phyloP scores from a whole-genome alignment of 371 early-diverging fungal genomes.

The Mortierella sp. region DNA sequence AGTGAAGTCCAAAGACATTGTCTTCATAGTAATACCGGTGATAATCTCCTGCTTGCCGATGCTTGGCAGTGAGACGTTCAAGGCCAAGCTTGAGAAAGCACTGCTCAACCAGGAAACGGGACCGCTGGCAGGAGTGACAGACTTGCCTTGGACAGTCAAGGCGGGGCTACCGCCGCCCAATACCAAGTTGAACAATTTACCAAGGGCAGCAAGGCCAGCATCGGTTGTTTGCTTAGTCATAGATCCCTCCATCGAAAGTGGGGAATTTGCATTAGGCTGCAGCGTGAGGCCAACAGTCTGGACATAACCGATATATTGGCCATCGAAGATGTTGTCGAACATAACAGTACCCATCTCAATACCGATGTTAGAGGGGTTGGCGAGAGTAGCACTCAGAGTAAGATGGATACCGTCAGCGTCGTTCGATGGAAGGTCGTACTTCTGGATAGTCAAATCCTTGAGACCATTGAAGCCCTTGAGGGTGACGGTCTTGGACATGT shows the following conservation, averaged over 20 bases:
- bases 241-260: conserved; percentile 65
- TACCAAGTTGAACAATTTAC: conserved; percentile 64
- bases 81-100: conserved; percentile 65
- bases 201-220: conserved; percentile 65
- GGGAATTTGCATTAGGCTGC: conserved; percentile 31
- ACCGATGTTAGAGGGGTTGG: conserved; percentile 71
- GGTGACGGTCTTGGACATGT: conserved; percentile 66
- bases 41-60: conserved; percentile 60
- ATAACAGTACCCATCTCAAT: conserved; percentile 66
- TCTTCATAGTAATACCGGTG: conserved; percentile 62
- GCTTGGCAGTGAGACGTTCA: conserved; percentile 65
- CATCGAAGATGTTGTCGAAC: conserved; percentile 61
- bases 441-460: conserved; percentile 41
- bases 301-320: conserved; percentile 58
- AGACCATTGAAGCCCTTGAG: conserved; percentile 65
- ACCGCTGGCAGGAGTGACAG: conserved; percentile 64
- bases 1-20: conserved; percentile 67
- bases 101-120: conserved; percentile 67
- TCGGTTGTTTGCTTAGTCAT: conserved; percentile 62
- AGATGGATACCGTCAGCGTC: conserved; percentile 72
- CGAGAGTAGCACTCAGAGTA: conserved; percentile 62
- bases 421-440: conserved; percentile 64
- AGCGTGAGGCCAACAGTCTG: conserved; percentile 40
- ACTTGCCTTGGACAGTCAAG: conserved; percentile 63
- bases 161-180: conserved; percentile 58